Conservation (phyloP, 805 yeast genomes). For the Kodamaea restingae region DNA sequence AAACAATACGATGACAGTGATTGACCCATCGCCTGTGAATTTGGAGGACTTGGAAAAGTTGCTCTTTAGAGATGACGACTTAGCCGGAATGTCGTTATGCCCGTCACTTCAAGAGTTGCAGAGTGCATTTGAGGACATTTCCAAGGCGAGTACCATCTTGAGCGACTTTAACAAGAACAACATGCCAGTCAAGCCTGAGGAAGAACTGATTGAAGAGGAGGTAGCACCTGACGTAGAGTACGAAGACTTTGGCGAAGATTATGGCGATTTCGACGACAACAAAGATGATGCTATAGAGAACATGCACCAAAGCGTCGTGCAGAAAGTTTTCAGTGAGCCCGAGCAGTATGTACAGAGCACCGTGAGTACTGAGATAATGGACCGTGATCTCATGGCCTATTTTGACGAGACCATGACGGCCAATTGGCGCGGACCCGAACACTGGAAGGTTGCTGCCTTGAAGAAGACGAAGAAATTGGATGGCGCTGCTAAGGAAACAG, state of each 20-base stretch:
- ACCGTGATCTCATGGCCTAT: constrained; percentile 68
- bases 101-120: constrained; percentile 67
- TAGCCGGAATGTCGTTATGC: constrained; percentile 47
- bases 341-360: constrained; percentile 15
- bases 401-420: constrained; percentile 68
- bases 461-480: constrained; percentile 38
- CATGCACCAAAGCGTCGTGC: constrained; percentile 14
- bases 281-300: constrained; percentile 9
- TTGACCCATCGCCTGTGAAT: constrained; percentile 12
- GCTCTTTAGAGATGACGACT: constrained; percentile 18
- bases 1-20: constrained; percentile 13
- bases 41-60: constrained; percentile 17
- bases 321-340: constrained; percentile 12
- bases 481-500: constrained; percentile 6
- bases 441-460: constrained; percentile 76
- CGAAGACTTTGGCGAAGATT: constrained; percentile 15
- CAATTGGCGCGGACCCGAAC: constrained; percentile 89
- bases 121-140: constrained; percentile 52
- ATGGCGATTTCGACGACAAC: constrained; percentile 16
- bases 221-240: constrained; percentile 14
- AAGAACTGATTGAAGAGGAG: constrained; percentile 15
- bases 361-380: constrained; percentile 33
- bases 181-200: constrained; percentile 23
- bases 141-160: constrained; percentile 45
- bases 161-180: constrained; percentile 37